Base-by-base conservation (phyloP, 192 early-diverging fungal genomes). In the Umbelopsis sp. region DNA sequence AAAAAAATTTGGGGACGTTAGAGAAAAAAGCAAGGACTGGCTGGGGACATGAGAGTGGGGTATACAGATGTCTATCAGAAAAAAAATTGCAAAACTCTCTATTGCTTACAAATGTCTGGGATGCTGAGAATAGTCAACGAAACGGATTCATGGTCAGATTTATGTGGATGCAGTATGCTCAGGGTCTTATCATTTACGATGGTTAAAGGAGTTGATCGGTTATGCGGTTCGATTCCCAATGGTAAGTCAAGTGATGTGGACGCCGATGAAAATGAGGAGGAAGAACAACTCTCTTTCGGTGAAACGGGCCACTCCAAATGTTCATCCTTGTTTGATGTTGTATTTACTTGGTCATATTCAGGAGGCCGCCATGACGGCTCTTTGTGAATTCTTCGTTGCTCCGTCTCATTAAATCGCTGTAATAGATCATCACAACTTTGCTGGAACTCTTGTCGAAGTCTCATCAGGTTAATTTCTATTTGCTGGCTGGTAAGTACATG, bases 71-170 rank as follows among this genome's bases (percentile, higher is more conserved):
- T 41, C 38, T 41, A 41, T 38, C 36, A 38, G 36, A 11, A 6
- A 41, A 41, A 41, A 41, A 4, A 41, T 41, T n/a, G 47, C 47
- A 21, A n/a, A 20, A 49, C 47, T 62, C 12, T n/a, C 29, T 62
- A 62, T 62, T 62, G 56, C 26, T 62, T 62, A 62, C 56, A 62
- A 20, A 62, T 62, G 31, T 62, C 56, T 62, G 56, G 56, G n/a
- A 62, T 62, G 56, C 56, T 62, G 0, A 62, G 56, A 20, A 62
- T 62, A n/a, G 56, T 62, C 29, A 62, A n/a, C 14, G 56, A 62
- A 5, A 62, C 56, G 9, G 56, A 20, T 36, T 34, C 56, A 62
- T 62, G 56, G 26, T 32, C 56, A 32, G 54, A 2, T 32, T 59
- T 59, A 32, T 62, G 56, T n/a, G 11, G 26, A 34, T 12, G 26